A percentile compares a stretch with the other conserved stretches of the same genome.
phyloP scores from a whole-genome alignment of 495 filamentous ascomycete genomes.

The Tuber umbilicatum region DNA sequence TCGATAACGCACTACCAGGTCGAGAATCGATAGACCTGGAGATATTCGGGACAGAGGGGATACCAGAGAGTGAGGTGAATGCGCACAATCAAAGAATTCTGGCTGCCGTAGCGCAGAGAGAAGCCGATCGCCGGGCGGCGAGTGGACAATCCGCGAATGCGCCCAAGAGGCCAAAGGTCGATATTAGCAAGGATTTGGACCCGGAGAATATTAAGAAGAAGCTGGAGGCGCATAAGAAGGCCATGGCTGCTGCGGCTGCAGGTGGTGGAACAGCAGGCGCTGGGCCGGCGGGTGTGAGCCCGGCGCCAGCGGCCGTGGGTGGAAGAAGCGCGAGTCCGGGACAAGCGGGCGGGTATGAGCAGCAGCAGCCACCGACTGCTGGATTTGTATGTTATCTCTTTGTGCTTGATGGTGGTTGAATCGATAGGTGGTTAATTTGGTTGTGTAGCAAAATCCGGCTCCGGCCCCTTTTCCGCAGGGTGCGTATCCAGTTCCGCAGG shows the following conservation, averaged over 20 bases:
- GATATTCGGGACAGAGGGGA: slow-evolving; percentile 97
- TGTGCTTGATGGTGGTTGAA: background rate
- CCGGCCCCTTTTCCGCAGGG: slow-evolving; percentile 37
- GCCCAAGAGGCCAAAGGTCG: slow-evolving; percentile 73
- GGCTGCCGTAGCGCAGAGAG: slow-evolving; percentile 71
- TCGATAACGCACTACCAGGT: slow-evolving; percentile 86
- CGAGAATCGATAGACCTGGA: slow-evolving; percentile 79
- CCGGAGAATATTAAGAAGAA: slow-evolving; percentile 74
- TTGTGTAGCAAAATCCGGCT: slow-evolving; percentile 26
- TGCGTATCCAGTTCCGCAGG: slow-evolving; percentile 32
- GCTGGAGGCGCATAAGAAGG: slow-evolving; percentile 64
- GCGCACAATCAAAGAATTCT: slow-evolving; percentile 80
- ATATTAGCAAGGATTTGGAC: slow-evolving; percentile 47
- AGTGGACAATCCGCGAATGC: slow-evolving; percentile 78
- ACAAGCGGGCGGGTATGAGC: slow-evolving; percentile 29
- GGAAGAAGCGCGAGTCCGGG: slow-evolving; percentile 39
- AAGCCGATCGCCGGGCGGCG: slow-evolving; percentile 69
- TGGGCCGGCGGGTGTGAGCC: slow-evolving; percentile 27
- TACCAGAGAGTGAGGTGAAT: slow-evolving; percentile 75
- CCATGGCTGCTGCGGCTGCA: slow-evolving; percentile 33
- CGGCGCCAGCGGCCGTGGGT: background rate
- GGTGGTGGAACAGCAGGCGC: slow-evolving; percentile 18
- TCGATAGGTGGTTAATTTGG: slow-evolving; percentile 10
- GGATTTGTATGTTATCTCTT: slow-evolving; percentile 19
- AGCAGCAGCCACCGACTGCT: slow-evolving; percentile 35